Conservation (phyloP, 1,284 basidiomycete species). For the Puccinia coronata region DNA sequence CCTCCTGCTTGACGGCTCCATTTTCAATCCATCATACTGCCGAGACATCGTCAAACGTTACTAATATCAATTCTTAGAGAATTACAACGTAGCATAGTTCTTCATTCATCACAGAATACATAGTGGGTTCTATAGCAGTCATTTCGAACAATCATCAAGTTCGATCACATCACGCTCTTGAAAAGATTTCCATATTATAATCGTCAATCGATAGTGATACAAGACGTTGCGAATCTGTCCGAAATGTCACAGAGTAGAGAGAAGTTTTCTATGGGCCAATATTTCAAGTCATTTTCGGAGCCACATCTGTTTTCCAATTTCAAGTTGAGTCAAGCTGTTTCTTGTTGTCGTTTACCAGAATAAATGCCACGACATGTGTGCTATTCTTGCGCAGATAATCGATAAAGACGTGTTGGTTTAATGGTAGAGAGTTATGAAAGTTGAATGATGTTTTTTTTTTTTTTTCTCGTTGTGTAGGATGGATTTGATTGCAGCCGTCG, state of each 20-base stretch:
- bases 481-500: conserved; percentile 42
- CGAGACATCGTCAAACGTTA: too few relatives aligned
- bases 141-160: too few relatives aligned
- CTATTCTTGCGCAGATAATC: neutral
- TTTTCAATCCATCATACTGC: neutral
- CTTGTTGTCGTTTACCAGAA: too few relatives aligned
- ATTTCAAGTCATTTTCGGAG: conserved; percentile 14
- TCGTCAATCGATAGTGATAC: too few relatives aligned
- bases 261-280: neutral
- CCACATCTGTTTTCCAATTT: conserved; percentile 19
- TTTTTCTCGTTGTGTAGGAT: conserved; percentile 15
- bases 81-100: too few relatives aligned
- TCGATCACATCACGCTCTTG: too few relatives aligned
- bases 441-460: neutral
- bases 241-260: neutral
- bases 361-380: too few relatives aligned
- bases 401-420: neutral
- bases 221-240: neutral
- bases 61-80: too few relatives aligned
- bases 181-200: too few relatives aligned
- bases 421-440: neutral
- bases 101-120: too few relatives aligned
- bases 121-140: too few relatives aligned
- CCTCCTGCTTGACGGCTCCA: neutral
- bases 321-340: conserved; percentile 19